phyloP scores from a whole-genome alignment of 768 basidiomycete species.

The Russula olivacea region DNA sequence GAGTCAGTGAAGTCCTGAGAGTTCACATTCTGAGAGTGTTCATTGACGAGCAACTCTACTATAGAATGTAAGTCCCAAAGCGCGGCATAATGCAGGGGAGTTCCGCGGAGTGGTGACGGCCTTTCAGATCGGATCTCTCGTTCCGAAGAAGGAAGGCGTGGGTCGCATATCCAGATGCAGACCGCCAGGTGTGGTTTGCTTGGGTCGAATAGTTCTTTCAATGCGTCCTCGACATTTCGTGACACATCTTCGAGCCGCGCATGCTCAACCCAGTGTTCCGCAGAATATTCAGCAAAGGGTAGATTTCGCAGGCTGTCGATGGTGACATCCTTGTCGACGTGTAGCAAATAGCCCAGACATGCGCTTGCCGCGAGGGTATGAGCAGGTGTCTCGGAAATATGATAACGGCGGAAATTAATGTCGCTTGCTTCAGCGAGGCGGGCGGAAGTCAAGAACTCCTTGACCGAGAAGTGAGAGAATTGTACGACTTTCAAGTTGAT shows the following conservation, averaged over 20 bases:
- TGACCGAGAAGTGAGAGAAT: background rate
- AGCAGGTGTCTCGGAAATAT: background rate
- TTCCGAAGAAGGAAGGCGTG: no score
- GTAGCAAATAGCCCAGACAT: background rate
- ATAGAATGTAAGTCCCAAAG: background rate
- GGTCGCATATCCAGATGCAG: background rate
- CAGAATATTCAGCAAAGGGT: background rate
- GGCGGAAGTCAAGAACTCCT: no score
- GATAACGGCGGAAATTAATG: no score
- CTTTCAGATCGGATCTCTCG: constrained; percentile 50
- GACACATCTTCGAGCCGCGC: background rate
- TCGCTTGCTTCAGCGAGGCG: no score
- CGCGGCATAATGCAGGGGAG: background rate
- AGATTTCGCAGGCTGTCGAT: background rate
- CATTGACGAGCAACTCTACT: constrained; percentile 53
- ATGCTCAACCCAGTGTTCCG: background rate
- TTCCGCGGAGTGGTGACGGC: constrained; percentile 50
- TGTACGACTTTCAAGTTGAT: background rate
- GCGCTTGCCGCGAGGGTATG: background rate
- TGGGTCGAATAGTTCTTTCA: background rate
- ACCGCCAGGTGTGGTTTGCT: background rate
- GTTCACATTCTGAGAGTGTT: background rate
- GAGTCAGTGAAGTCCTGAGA: background rate
- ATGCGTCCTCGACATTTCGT: background rate
- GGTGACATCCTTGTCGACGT: background rate